Evolutionary conservation across 305 asterid genomes (phyloP), one percentile per base, ranked within the genome.

Genomic region (Rubia tinctorum): DNA sequence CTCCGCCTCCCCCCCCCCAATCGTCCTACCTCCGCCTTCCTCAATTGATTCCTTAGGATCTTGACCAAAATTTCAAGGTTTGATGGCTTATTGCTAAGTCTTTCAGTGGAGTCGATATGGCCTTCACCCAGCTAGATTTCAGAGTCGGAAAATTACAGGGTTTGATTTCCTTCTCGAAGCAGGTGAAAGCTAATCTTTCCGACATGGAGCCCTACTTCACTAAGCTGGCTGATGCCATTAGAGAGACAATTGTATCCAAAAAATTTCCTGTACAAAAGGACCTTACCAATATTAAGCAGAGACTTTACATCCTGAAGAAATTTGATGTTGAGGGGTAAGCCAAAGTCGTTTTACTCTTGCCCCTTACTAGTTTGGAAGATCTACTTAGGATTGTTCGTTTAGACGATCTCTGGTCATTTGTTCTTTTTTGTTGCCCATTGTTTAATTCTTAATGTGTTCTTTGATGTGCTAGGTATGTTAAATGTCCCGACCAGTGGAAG

Each of bases 271-370:
- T 88, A 73, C 93, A 86, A 82, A 39, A 90, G 72, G 97, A 89
- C 82, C 87, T 95, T 34, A 86, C 90, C 61, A 91, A 86, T 86
- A 82, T 91, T 74, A 91, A 78, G 80, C 99, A 92, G 84, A 98
- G 98, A 22, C 97, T 98, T 23, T 89, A 89, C 78, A 86, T 92
- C 69, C 79, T 89, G 87, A 89, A 89, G 88, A 95, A 88, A 78
- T 92, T 95, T 71, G 98, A 92, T 72, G 89, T 91, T 66, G 98
- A 88, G 72, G 96, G 98, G 99, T 95, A 87, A 84, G 88, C 77
- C 75, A 51, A 8, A 2, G 17, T 56, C 20, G 20, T 11, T 75
- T 62, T 55, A 34, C 76, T 27, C 58, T 71, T 15, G 37, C 69
- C 62, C 71, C 25, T 76, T 55, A 62, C 14, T 47, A 47, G 53